Evolutionary conservation across 768 basidiomycete species (phyloP), one percentile per base, ranked within the genome.

Genomic region (Crassisporium funariophilum): DNA sequence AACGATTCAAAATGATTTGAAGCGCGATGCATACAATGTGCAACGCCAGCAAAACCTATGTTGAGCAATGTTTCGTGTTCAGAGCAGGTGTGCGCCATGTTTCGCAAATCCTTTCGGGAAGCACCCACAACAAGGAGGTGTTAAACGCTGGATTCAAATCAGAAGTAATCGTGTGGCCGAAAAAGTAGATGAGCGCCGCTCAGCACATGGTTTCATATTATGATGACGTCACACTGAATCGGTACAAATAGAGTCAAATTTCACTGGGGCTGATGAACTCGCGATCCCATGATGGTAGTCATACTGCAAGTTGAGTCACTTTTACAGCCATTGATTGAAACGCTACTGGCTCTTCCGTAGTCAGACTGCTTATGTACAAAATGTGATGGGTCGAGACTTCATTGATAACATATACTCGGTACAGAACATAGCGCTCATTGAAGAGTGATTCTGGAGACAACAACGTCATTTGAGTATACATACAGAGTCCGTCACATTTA

Each of bases 41-140:
- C 48, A 44, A 49, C 48, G 27, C 43, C 43, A 50, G 43, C 37
- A 25, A 27, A 22, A 45, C 29, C 19, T 10, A 33, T 44, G 49
- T 50, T 44, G 20, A 50, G 29, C 49, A 50, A 35, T 35, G 36
- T 24, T 39, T 50, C 7, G 43, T 50, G 49, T 40, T 50, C 16
- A 20, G 24, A 42, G 35, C 13, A 49, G 35, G 41, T 44, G 48
- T 27, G 13, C 13, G 27, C 41, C 41, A 36, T 44, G 48, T 49
- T 49, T 35, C 22, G 41, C 41, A 44, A 37, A 21, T 20, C 22
- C 29, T 49, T 49, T 50, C n/a, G 25, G 35, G 33, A 38, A 50
- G 24, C 23, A 11, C 15, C 19, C 13, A 38, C 19, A 38, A 17
- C 13, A 12, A 38, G 19, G 36, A n/a, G 36, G 36, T 38, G 44